phyloP scores from a whole-genome alignment of 352 stramenopile genomes.

The Sclerospora graminicola region DNA sequence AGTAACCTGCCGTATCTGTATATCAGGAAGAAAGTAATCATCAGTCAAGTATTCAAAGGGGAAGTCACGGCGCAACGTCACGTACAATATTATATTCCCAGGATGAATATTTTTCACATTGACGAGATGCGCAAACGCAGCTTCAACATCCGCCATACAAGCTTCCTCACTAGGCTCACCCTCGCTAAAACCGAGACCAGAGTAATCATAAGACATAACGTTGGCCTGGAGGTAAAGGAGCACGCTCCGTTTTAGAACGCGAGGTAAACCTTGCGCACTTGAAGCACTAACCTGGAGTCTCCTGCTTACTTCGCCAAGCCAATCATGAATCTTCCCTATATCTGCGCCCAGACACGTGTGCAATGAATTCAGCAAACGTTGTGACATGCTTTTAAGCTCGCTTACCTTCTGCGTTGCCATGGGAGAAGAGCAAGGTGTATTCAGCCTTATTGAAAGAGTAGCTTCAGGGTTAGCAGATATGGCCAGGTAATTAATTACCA shows the following conservation, averaged over 20 bases:
- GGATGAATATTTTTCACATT: conserved; percentile 86
- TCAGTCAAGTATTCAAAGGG: not conserved
- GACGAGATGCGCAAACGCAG: conserved; percentile 93
- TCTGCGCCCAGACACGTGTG: conserved; percentile 35
- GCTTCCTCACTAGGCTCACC: conserved; percentile 88
- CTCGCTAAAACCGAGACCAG: conserved; percentile 94
- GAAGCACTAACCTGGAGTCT: conserved; percentile 42
- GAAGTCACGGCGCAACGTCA: conserved; percentile 3
- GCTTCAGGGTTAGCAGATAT: conserved; percentile 9
- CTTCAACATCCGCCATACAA: conserved; percentile 93
- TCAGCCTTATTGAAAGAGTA: conserved; percentile 58
- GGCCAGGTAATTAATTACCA: not conserved
- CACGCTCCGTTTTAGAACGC: not conserved
- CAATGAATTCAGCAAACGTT: not conserved
- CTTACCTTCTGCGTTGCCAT: conserved; percentile 93
- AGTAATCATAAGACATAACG: conserved; percentile 93
- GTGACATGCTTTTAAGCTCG: not conserved
- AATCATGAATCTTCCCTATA: conserved; percentile 95
- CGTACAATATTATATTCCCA: conserved; percentile 93
- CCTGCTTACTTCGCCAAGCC: conserved; percentile 90
- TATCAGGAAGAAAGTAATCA: not conserved
- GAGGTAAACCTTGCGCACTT: not conserved
- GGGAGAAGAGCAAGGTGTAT: conserved; percentile 94
- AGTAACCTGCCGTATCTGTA: conserved; percentile 83
- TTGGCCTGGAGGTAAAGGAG: conserved; percentile 40